Base-by-base conservation (phyloP, 768 basidiomycete species). In the Rhizopogon salebrosus region DNA sequence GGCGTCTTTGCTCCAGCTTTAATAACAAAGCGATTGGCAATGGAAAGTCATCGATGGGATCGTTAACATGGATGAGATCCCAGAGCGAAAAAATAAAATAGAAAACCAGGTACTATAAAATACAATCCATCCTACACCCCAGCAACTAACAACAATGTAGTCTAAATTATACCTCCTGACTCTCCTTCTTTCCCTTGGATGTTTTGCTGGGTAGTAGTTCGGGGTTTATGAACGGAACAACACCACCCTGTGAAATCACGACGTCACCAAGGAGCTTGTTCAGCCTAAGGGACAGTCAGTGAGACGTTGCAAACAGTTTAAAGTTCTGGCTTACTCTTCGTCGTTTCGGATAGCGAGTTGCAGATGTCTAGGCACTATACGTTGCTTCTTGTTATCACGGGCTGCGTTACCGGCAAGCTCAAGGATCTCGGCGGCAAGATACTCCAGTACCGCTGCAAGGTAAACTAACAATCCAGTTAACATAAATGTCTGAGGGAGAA, bases 321-420 rank as follows among this genome's bases (percentile, higher is more conserved):
- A 52, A 22, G 18, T 5, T 1, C 18, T 20, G 46, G 39, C 63
- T 31, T 31, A 76, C 72, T 78, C 80, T 59, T 82, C 80, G 59
- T 82, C 80, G 64, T 82, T 80, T 56, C 83, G 77, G 64, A 84
- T 82, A 58, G 83, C 83, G 63, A 84, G 72, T 64, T 84, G 82
- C 56, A 84, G 65, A 71, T 84, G 82, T 55, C 83, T 78, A 53
- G 82, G 83, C 16, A 82, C 78, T 62, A 84, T 83, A 74, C 82
- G 80, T 29, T 79, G 75, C 62, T 83, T 77, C 70, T 78, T 79
- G 72, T 79, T 79, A 57, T 74, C 78, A 43, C 77, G 75, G 31
- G 79, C 77, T 54, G 78, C 78, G 14, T 77, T 76, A 16, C 82
- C 82, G 60, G 82, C 82, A 29, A 83, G 68, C 64, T 83, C 82